These are phyloP conservation scores for Solioccasus polychromus DNA, from an alignment of 768 basidiomycete species.

Conservation along the genomic window DNA sequence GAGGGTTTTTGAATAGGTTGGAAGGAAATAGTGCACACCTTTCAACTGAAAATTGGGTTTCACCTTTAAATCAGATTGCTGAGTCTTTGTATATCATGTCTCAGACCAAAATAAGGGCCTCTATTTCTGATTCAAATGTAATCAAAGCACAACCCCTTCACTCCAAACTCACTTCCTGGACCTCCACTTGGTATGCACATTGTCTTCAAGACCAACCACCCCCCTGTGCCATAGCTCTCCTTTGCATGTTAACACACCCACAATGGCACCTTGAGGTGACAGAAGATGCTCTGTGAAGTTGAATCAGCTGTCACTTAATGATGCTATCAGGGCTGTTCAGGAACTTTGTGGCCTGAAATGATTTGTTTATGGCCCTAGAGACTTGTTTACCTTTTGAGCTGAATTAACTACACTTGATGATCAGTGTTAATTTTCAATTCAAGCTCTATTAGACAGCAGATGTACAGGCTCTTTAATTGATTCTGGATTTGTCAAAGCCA, in stretches of 20 bases:
- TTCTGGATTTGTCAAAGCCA: conserved; percentile 3
- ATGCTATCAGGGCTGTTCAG: background rate
- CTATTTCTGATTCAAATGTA: too few relatives aligned
- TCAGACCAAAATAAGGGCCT: too few relatives aligned
- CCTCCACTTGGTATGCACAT: conserved; percentile 3
- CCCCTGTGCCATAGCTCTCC: background rate
- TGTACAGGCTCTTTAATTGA: conserved; percentile 23
- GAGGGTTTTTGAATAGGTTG: conserved; percentile 5
- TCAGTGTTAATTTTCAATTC: background rate
- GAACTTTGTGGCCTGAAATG: conserved; percentile 5
- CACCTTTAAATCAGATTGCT: background rate
- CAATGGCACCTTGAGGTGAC: background rate
- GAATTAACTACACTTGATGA: conserved; percentile 2
- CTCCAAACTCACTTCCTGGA: background rate
- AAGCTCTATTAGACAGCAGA: conserved; percentile 19
- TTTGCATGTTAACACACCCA: background rate
- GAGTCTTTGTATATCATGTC: too few relatives aligned
- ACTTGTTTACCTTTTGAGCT: background rate
- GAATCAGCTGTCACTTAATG: background rate
- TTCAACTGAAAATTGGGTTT: background rate
- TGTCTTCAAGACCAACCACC: background rate
- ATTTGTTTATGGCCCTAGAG: conserved; percentile 2
- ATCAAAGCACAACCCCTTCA: background rate
- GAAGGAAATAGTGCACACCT: background rate
- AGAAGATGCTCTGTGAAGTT: background rate